Conservation (phyloP, 2,329 filamentous ascomycete species). For the Fusarium sp. region DNA sequence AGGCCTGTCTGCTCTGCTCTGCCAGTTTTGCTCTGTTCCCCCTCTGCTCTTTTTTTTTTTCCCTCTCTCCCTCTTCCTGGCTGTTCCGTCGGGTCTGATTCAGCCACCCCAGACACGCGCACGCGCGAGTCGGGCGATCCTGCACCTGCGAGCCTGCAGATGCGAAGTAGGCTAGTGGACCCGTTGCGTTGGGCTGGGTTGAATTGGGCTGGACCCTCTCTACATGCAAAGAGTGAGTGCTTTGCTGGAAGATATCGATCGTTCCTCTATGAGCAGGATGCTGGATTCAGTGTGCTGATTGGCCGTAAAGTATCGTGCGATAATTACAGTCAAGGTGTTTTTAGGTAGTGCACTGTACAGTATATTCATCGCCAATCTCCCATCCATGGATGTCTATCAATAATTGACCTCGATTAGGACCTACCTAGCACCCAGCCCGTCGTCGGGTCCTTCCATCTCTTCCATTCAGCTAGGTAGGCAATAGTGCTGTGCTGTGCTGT, state of each 20-base stretch:
- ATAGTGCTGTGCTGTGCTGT: not conserved
- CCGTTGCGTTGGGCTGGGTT: constrained; percentile 34
- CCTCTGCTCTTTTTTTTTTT: not conserved
- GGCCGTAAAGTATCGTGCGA: constrained; percentile 10
- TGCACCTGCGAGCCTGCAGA: constrained; percentile 28
- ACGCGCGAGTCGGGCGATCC: constrained; percentile 36
- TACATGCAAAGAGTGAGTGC: not conserved
- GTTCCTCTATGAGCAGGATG: constrained; percentile 12
- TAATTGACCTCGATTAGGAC: not conserved
- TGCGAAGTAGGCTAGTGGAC: constrained; percentile 30
- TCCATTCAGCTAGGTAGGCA: not conserved
- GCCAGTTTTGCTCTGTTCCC: not conserved
- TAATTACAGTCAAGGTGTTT: not conserved
- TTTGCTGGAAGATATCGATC: not conserved
- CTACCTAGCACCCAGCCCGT: not conserved
- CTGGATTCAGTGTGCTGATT: constrained; percentile 19
- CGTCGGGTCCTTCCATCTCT: not conserved
- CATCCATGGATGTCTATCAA: not conserved
- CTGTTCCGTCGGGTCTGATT: constrained; percentile 40
- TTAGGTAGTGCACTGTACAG: not conserved
- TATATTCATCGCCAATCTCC: constrained; percentile 7
- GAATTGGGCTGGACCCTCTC: constrained; percentile 20
- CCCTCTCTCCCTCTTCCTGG: constrained; percentile 13
- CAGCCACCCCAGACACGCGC: constrained; percentile 41
- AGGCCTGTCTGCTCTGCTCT: not conserved